Evolutionary conservation across 1,284 basidiomycete species (phyloP), one percentile per base, ranked within the genome.

Genomic region (Kalmanozyma brasiliensis): DNA sequence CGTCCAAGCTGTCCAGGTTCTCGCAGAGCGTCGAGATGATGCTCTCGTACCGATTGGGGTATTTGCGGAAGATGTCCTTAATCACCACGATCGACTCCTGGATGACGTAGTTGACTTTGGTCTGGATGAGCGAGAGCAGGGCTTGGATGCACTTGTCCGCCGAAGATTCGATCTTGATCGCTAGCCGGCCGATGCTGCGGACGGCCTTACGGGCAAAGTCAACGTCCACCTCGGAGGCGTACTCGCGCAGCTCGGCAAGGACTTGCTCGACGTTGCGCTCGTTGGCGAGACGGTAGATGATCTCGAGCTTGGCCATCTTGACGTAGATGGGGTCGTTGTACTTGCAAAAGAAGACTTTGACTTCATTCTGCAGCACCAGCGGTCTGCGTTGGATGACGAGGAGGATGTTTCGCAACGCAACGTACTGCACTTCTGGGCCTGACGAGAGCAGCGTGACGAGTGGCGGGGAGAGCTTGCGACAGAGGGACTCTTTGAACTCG

Each of bases 311-410:
- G 49, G 94, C 94, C 33, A 98, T 87, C 83, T 98, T 98, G 83
- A 98, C 93, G 83, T 98, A 99, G 67, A 96, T 93, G 2, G 96
- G 96, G 80, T 98, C 96, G 81, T 98, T 98, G 84, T 98, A 98
- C 84, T 98, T 98, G 89, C 94, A 98, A 84, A 98, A 99, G 84
- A 99, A 98, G 19, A 97, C 93, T 69, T 94, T 92, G 82, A 99
- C 94, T 79, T 98, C 95, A 83, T 97, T 96, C 83, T 93, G 91
- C 47, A 99, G 85, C 14, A 98, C 92, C 35, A 90, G 84, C 8
- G 95, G 94, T 47, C 96, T 87, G 56, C 96, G 88, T 83, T 98
- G 96, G 61, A 98, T 93, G 73, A 98, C 92, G 29, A 98, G 87
- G 38, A 98, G 88, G 78, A 99, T 98, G 82, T 98, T 98, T 52